Evolutionary conservation across 495 filamentous ascomycete species (phyloP).

Genomic region (Hyaloscypha variabilis): DNA sequence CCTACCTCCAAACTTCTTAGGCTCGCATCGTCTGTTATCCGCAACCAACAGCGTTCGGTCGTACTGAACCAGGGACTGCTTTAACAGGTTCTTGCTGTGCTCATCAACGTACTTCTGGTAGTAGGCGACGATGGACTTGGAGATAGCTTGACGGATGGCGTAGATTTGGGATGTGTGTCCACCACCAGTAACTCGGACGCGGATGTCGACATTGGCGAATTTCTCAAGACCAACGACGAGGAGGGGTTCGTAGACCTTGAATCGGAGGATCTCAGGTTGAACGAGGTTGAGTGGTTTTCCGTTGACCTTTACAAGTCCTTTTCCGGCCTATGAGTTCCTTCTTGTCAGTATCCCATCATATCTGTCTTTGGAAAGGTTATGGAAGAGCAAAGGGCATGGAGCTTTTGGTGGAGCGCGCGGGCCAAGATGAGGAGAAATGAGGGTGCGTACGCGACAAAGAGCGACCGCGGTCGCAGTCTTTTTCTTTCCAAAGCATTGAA

Average conservation of each 20-base stretch:
- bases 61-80: conserved; percentile 91
- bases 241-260: conserved; percentile 99
- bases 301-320: conserved; percentile 98
- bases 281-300: conserved; percentile 92
- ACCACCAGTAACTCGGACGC: conserved; percentile 93
- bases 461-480: conserved; percentile 89
- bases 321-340: conserved; percentile 68
- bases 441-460: conserved; percentile 81
- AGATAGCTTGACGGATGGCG: conserved; percentile 97
- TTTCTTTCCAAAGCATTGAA: conserved; percentile 96
- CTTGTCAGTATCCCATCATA: conserved; percentile 25
- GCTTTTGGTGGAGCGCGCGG: neutral
- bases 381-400: neutral
- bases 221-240: conserved; percentile 95
- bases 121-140: conserved; percentile 98
- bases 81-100: conserved; percentile 99
- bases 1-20: conserved; percentile 78
- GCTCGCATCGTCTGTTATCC: conserved; percentile 92
- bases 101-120: conserved; percentile 99
- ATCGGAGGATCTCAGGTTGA: conserved; percentile 94
- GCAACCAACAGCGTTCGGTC: conserved; percentile 97
- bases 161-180: conserved; percentile 99
- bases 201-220: conserved; percentile 96
- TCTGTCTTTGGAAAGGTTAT: conserved; percentile 3
- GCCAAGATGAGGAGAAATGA: neutral